phyloP scores from a whole-genome alignment of 129 eudicot species.

The Mikania micrantha region DNA sequence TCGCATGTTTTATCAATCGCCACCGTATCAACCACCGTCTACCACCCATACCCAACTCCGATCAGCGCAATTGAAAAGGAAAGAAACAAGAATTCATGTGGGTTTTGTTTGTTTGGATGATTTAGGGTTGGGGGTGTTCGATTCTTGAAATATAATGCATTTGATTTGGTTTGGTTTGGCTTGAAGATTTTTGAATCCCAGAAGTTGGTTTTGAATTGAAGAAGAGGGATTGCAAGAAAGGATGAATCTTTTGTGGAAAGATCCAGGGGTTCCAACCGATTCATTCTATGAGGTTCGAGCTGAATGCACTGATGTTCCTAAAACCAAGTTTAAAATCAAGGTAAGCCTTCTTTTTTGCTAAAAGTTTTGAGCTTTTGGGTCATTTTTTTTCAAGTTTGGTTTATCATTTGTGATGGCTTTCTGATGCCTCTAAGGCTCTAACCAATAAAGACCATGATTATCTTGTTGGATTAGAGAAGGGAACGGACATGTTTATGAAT shows the following conservation, averaged over 20 bases:
- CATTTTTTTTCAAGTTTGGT: background rate
- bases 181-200: background rate
- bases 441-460: background rate
- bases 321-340: constrained; percentile 85
- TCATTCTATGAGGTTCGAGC: constrained; percentile 65
- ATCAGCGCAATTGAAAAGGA: background rate
- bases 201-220: background rate
- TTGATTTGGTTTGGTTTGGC: too few relatives aligned
- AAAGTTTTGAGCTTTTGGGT: background rate
- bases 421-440: background rate
- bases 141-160: background rate
- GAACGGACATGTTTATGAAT: background rate
- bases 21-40: too few relatives aligned
- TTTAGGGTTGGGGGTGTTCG: constrained; percentile 18
- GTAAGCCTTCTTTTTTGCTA: constrained; percentile 15
- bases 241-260: constrained; percentile 61
- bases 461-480: background rate
- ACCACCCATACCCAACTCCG: background rate
- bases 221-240: too few relatives aligned
- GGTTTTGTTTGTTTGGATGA: constrained; percentile 26
- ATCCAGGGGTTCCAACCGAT: constrained; percentile 73
- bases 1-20: background rate
- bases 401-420: background rate
- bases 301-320: constrained; percentile 75
- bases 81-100: constrained; percentile 22